phyloP scores from a whole-genome alignment of 2,329 filamentous ascomycete species.

The Atkinsonella texensis region DNA sequence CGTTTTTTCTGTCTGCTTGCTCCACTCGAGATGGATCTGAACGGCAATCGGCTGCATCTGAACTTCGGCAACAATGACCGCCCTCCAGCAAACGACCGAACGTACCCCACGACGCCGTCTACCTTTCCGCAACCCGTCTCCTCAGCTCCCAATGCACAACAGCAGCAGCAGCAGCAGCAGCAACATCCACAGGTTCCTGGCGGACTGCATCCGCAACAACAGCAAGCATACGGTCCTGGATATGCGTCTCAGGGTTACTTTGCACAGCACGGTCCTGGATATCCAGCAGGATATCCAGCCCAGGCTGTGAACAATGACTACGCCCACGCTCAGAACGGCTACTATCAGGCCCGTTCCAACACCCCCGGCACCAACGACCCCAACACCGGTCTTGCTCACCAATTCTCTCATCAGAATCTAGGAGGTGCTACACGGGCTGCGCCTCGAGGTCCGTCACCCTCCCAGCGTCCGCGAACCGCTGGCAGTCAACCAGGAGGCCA shows the following conservation, averaged over 20 bases:
- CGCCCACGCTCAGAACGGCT: constrained; percentile 32
- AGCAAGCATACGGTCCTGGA: constrained; percentile 37
- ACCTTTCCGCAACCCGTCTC: constrained; percentile 46
- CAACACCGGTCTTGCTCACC: constrained; percentile 83
- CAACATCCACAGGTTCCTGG: constrained; percentile 29
- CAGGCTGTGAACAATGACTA: constrained; percentile 34
- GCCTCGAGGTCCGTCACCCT: constrained; percentile 54
- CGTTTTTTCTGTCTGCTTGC: neutral
- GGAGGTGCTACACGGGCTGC: constrained; percentile 57
- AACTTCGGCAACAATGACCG: constrained; percentile 58
- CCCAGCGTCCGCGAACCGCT: constrained; percentile 72
- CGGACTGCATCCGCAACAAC: constrained; percentile 17
- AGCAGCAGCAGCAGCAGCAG: constrained; percentile 29
- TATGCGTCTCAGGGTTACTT: constrained; percentile 44
- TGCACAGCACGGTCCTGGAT: constrained; percentile 46
- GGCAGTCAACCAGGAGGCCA: constrained; percentile 57
- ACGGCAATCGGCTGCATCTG: constrained; percentile 52
- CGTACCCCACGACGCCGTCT: constrained; percentile 81
- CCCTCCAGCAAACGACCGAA: constrained; percentile 48
- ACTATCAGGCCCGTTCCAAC: constrained; percentile 40
- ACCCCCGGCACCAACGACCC: constrained; percentile 61
- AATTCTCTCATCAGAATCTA: constrained; percentile 94
- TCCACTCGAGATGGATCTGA: constrained; percentile 33
- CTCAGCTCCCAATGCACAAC: constrained; percentile 12
- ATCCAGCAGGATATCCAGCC: constrained; percentile 30